Evolutionary conservation across 2,329 filamentous ascomycete genomes (phyloP), one percentile per base, ranked within the genome.

Genomic region (Aspergillus bombycis): DNA sequence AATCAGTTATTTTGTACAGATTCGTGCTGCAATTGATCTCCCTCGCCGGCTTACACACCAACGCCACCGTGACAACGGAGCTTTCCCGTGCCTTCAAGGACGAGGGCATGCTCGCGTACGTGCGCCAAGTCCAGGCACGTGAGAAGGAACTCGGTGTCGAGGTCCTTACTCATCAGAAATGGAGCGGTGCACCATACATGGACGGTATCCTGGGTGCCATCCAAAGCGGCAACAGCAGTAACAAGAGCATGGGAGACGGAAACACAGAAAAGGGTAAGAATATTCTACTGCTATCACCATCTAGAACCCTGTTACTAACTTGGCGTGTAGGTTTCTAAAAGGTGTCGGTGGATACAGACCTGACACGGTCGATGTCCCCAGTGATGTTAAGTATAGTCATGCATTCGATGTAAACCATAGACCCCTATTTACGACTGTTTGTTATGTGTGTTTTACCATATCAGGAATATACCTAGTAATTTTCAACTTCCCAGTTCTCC

Each of bases 61-160:
- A 84, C 2, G 88, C 88, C 3, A 88, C 86, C 1, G 86, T 89
- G 50, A 88, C 86, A 0, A 83, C 89, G 62, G 92, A 97, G 80
- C 84, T 99, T 21, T 91, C 93, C 11, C 87, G 87, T 64, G 86
- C 84, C 8, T 99, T 96, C 83, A 96, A 93, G 82, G 86, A 89
- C 16, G 91, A 97, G 61, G 95, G 95, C 60, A 99, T 99, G 95
- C 85, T 95, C 73, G 94, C 95, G 0, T 99, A 99, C 74, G 95
- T 98, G n/a, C 91, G 97, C 63, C 81, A 97, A 0, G 89, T 99
- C 45, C 95, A 99, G 80, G 85, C 88, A 58, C 85, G 89, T 45
- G 95, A 99, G 81, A 97, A 97, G 84, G 94, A 96, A 68, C 81
- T 94, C 1, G 91, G 91, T 16, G 93, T 93, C 62, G 94, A 97